Base-by-base conservation (phyloP, 768 basidiomycete genomes). In the Leccinum subgranulosum region DNA sequence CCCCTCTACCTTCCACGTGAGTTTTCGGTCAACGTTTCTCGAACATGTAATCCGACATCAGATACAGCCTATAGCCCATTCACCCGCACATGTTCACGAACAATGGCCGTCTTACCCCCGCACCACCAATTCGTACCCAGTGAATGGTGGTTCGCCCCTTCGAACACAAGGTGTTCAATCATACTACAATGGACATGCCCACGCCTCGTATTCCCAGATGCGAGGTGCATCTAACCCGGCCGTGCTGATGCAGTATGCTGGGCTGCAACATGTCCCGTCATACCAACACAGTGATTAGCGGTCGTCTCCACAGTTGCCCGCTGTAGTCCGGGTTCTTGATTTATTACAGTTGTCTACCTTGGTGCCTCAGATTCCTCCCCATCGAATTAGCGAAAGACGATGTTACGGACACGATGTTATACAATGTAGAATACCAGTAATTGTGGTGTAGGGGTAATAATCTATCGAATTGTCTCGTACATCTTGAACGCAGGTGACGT, bases 381-480 rank as follows among this genome's bases (percentile, higher is more conserved):
- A 3, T 36, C 15, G 39, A 43, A 45, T 43, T 53, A 34, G 56
- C 34, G 36, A 52, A 60, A 53, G 60, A 39, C 39, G 17, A 58
- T 51, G 48, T 43, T 58, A 54, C 47, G 60, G 58, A 60, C 56
- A 59, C 48, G 45, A 28, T 54, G 54, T 49, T 64, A 64, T 60
- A 63, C 58, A 61, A 45, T 67, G 68, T 67, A 71, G 69, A 67
- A 67, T 57, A 64, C 31, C 55, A 58, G 50, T 68, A 70, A 70
- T 31, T 71, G 51, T 55, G 54, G 21, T 43, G 55, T 60, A 61
- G 50, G 50, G 62, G 47, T 39, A 39, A 53, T 58, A 54, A 60
- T 60, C 57, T 71, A 94, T 56, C 92, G 84, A 61, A 96, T 83
- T 19, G 81, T 82, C 72, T 90, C 88, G 65, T 88, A 90, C 83